Conservation (phyloP, 1,284 basidiomycete genomes). For the Ganoderma resinaceum region DNA sequence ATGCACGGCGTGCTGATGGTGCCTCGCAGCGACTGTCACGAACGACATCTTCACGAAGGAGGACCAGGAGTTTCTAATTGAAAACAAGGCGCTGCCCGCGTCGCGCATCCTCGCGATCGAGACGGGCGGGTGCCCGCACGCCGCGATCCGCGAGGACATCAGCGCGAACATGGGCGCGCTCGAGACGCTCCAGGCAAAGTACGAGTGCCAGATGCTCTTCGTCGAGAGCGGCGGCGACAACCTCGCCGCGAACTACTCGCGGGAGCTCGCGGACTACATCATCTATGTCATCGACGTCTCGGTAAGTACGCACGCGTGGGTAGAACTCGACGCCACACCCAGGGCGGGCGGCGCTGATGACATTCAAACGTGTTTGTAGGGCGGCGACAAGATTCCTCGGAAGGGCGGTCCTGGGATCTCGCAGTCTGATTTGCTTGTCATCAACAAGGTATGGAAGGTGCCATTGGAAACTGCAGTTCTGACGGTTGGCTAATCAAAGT, state of each 20-base stretch:
- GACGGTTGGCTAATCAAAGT: too few species aligned
- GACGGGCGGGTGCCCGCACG: constrained; percentile 95
- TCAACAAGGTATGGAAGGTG: constrained; percentile 83
- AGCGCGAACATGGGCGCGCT: constrained; percentile 96
- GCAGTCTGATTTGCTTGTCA: constrained; percentile 92
- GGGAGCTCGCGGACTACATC: constrained; percentile 97
- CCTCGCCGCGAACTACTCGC: constrained; percentile 93
- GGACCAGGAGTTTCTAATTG: constrained; percentile 97
- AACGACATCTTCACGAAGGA: constrained; percentile 98
- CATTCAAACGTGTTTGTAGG: constrained; percentile 47
- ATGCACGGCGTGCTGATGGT: not conserved
- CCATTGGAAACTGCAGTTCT: not conserved
- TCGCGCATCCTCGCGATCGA: constrained; percentile 95
- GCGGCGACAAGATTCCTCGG: constrained; percentile 97
- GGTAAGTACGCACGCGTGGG: constrained; percentile 41
- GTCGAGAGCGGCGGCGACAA: constrained; percentile 98
- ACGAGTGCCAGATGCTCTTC: constrained; percentile 83
- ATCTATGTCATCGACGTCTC: constrained; percentile 92
- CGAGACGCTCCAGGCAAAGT: constrained; percentile 94
- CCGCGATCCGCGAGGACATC: constrained; percentile 97
- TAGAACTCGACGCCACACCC: not conserved
- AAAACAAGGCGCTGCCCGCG: constrained; percentile 86
- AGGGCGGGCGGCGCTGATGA: not conserved
- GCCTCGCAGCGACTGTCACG: constrained; percentile 80
- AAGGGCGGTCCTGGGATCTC: constrained; percentile 98